phyloP scores from a whole-genome alignment of 2,329 filamentous ascomycete species.

The Stromatinia cepivora region DNA sequence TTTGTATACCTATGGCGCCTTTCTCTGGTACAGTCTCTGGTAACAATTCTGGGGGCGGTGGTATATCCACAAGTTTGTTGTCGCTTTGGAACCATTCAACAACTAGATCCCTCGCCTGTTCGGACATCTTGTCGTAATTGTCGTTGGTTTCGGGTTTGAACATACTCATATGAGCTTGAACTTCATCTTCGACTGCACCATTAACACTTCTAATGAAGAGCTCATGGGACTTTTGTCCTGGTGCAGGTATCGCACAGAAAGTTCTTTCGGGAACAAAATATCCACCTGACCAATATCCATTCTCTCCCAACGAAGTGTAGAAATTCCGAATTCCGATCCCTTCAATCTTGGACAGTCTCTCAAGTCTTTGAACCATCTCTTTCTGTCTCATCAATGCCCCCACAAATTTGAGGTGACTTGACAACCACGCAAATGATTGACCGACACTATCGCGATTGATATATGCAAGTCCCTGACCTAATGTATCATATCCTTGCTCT shows the following conservation, averaged over 20 bases:
- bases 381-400: slow-evolving; percentile 73
- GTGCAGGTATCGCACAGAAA: slow-evolving; percentile 70
- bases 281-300: slow-evolving; percentile 61
- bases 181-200: slow-evolving; percentile 33
- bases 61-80: slow-evolving; percentile 11
- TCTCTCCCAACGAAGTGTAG: slow-evolving; percentile 74
- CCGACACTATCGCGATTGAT: slow-evolving; percentile 60
- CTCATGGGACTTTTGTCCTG: slow-evolving; percentile 22
- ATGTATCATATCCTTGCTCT: slow-evolving; percentile 39
- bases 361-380: slow-evolving; percentile 68
- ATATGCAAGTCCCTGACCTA: slow-evolving; percentile 54
- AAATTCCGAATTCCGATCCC: slow-evolving; percentile 72
- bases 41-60: slow-evolving; percentile 6
- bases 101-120: slow-evolving; percentile 26
- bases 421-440: slow-evolving; percentile 74
- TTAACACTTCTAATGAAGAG: slow-evolving; percentile 32
- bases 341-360: slow-evolving; percentile 59
- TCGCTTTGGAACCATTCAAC: slow-evolving; percentile 27
- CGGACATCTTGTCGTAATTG: slow-evolving; percentile 31
- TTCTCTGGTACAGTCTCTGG: background rate
- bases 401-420: slow-evolving; percentile 82
- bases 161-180: slow-evolving; percentile 38
- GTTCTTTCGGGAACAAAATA: slow-evolving; percentile 68
- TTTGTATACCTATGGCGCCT: background rate
- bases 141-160: slow-evolving; percentile 34